Percentiles rank a stretch among this genome's conserved stretches.
phyloP scores from a whole-genome alignment of 1,139 yeast species.

The Saccharomyces hybrid region DNA sequence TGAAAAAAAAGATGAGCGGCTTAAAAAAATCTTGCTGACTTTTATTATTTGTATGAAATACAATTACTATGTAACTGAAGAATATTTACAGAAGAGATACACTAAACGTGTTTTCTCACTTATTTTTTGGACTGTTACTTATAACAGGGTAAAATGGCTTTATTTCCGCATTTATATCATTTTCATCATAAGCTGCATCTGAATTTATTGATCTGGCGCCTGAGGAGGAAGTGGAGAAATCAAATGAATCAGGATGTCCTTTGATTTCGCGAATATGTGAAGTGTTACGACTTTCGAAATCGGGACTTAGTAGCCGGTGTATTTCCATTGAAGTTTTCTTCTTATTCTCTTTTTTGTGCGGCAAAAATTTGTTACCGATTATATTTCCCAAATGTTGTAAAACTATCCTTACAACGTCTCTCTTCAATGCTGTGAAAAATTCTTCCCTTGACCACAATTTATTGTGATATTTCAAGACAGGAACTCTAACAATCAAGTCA shows the following conservation, averaged over 20 bases:
- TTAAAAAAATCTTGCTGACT: too few species aligned
- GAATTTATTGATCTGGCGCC: not conserved
- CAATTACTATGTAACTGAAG: not conserved
- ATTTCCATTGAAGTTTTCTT: not conserved
- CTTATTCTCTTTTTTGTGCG: constrained; percentile 34
- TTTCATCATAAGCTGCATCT: not conserved
- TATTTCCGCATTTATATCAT: not conserved
- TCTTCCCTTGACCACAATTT: constrained; percentile 79
- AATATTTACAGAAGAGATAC: not conserved
- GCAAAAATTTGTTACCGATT: constrained; percentile 65
- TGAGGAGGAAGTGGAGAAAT: not conserved
- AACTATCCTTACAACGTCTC: constrained; percentile 60
- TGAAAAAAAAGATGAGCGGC: not conserved
- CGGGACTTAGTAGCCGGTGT: not conserved
- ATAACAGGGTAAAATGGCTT: not conserved
- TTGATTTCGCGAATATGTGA: not conserved
- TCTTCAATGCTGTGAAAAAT: constrained; percentile 53
- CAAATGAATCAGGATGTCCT: not conserved
- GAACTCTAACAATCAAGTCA: constrained; percentile 56
- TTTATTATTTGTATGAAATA: not conserved
- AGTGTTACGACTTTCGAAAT: not conserved
- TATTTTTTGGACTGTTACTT: not conserved
- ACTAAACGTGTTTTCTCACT: not conserved
- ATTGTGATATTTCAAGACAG: constrained; percentile 55
- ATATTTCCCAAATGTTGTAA: constrained; percentile 73